phyloP scores from a whole-genome alignment of 2,329 filamentous ascomycete species.

The Elsinoe necatrix region DNA sequence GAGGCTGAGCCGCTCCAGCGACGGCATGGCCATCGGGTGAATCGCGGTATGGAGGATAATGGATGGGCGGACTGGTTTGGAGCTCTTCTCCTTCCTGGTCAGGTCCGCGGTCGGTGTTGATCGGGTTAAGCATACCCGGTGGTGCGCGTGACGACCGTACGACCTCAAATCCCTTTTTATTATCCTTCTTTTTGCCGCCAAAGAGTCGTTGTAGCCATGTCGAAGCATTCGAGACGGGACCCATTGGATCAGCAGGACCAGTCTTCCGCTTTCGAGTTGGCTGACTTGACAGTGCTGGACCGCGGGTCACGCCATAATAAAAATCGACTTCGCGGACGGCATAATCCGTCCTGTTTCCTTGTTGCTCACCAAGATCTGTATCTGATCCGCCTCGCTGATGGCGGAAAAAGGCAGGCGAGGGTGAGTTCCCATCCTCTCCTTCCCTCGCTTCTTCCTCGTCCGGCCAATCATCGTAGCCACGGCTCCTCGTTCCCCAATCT shows the following conservation, averaged over 20 bases:
- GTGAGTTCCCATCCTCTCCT: slow-evolving; percentile 27
- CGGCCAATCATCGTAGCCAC: slow-evolving; percentile 37
- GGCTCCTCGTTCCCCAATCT: slow-evolving; percentile 37
- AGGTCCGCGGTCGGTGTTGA: slow-evolving; percentile 51
- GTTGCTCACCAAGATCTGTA: slow-evolving; percentile 41
- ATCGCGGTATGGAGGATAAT: slow-evolving; percentile 28
- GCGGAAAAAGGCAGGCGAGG: slow-evolving; percentile 44
- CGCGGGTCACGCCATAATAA: slow-evolving; percentile 78
- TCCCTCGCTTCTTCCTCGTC: slow-evolving; percentile 28
- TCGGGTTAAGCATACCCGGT: slow-evolving; percentile 1
- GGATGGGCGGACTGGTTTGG: slow-evolving; percentile 27
- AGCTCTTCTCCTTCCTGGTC: slow-evolving; percentile 32
- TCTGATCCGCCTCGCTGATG: slow-evolving; percentile 42
- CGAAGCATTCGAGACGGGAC: slow-evolving; percentile 77
- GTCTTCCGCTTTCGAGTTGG: slow-evolving; percentile 82
- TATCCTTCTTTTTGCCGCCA: slow-evolving; percentile 82
- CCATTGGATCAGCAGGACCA: slow-evolving; percentile 87
- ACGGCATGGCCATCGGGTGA: slow-evolving; percentile 21
- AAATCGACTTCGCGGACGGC: slow-evolving; percentile 92
- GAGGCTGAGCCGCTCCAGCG: slow-evolving; percentile 19
- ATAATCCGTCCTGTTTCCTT: slow-evolving; percentile 65
- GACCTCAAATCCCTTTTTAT: slow-evolving; percentile 93
- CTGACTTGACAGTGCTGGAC: slow-evolving; percentile 65
- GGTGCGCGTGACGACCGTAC: slow-evolving; percentile 84
- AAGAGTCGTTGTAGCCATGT: slow-evolving; percentile 80